Conservation (phyloP, 495 filamentous ascomycete genomes). For the Paragyromitra xinjiangensis region DNA sequence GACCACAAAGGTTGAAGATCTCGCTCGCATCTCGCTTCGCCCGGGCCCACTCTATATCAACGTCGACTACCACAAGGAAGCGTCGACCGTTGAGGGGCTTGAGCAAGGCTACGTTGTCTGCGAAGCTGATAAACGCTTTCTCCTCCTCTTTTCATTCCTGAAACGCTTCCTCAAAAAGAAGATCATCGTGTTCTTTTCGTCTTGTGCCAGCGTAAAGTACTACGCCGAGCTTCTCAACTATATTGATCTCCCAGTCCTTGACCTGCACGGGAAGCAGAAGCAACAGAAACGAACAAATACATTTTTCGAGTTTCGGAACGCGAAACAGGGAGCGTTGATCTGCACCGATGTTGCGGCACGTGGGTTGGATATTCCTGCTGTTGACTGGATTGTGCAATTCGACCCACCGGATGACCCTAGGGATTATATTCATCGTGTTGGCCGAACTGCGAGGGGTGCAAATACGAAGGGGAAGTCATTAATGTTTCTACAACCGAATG, state of each 20-base stretch:
- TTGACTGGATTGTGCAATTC: slow-evolving; percentile 96
- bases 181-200: slow-evolving; percentile 95
- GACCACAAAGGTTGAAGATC: slow-evolving; percentile 97
- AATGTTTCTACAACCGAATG: slow-evolving; percentile 90
- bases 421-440: slow-evolving; percentile 97
- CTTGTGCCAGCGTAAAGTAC: slow-evolving; percentile 93
- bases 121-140: slow-evolving; percentile 90
- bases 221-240: slow-evolving; percentile 93
- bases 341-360: slow-evolving; percentile 96
- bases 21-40: slow-evolving; percentile 90
- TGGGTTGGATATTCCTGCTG: slow-evolving; percentile 90
- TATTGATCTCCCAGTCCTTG: slow-evolving; percentile 92
- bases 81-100: slow-evolving; percentile 86
- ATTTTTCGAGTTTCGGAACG: slow-evolving; percentile 99
- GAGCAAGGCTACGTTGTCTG: slow-evolving; percentile 96
- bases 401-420: slow-evolving; percentile 91
- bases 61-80: slow-evolving; percentile 79
- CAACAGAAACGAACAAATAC: slow-evolving; percentile 97
- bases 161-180: slow-evolving; percentile 92
- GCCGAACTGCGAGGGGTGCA: slow-evolving; percentile 88
- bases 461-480: slow-evolving; percentile 83
- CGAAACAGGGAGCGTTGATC: slow-evolving; percentile 85
- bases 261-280: slow-evolving; percentile 92
- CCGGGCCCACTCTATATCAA: slow-evolving; percentile 96
- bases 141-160: slow-evolving; percentile 94